phyloP scores from a whole-genome alignment of 345 rosid genomes.

The sweet orange (Citrus sinensis) region DVS_A1.0 CM039166.1:8886501-8887000 shows the following conservation, averaged over 20 bases:
- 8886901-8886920: constrained; percentile 30
- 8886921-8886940: constrained; percentile 39
- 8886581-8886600: constrained; percentile 17
- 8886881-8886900: constrained; percentile 58
- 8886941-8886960: constrained; percentile 73
- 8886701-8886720: constrained; percentile 60
- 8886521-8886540: constrained; percentile 29
- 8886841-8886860: constrained; percentile 41
- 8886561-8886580: constrained; percentile 18
- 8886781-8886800: constrained; percentile 67
- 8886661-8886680: constrained; percentile 6
- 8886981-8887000: constrained; percentile 99
- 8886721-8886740: constrained; percentile 21
- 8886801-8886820: constrained; percentile 54
- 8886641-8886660: constrained; percentile 11
- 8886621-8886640: constrained; percentile 11
- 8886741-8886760: constrained; percentile 12
- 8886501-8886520: constrained; percentile 10
- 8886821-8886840: constrained; percentile 39
- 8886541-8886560: constrained; percentile 18
- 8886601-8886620: constrained; percentile 17
- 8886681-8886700: constrained; percentile 42
- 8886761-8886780: constrained; percentile 69
- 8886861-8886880: constrained; percentile 39
- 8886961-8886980: constrained; percentile 97